phyloP scores from a whole-genome alignment of 495 filamentous ascomycete genomes.

The Aspergillus cavernicola region DNA sequence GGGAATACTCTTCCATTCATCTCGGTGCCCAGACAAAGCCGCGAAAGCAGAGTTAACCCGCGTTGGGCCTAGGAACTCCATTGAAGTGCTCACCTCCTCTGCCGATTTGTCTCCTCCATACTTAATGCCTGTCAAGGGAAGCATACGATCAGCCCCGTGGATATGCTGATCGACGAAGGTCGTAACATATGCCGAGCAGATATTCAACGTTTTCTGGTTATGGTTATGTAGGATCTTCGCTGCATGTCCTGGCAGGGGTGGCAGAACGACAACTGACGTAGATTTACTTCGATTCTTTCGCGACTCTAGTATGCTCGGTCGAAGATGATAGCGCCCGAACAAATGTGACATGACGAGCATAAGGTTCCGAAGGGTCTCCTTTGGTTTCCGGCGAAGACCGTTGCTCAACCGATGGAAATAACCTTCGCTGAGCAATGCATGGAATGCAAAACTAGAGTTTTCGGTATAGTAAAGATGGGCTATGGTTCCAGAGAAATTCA shows the following conservation, averaged over 20 bases:
- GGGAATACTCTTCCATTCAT: slow-evolving; percentile 56
- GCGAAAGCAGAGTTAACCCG: slow-evolving; percentile 62
- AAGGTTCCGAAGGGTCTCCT: slow-evolving; percentile 41
- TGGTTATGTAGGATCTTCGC: slow-evolving; percentile 52
- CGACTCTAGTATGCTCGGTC: slow-evolving; percentile 37
- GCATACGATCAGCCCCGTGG: slow-evolving; percentile 39
- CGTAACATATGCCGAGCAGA: slow-evolving; percentile 64
- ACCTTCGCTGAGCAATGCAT: slow-evolving; percentile 62
- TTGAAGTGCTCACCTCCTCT: slow-evolving; percentile 10
- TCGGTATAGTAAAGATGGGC: slow-evolving; percentile 72
- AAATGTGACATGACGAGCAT: slow-evolving; percentile 67
- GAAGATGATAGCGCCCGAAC: slow-evolving; percentile 54
- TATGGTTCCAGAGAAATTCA: slow-evolving; percentile 65
- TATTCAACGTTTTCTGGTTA: slow-evolving; percentile 56
- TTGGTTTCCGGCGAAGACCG: slow-evolving; percentile 34
- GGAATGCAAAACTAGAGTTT: slow-evolving; percentile 68
- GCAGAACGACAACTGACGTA: slow-evolving; percentile 53
- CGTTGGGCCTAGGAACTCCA: slow-evolving; percentile 18
- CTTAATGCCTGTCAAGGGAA: slow-evolving; percentile 56
- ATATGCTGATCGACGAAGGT: slow-evolving; percentile 65
- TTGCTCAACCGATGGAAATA: slow-evolving; percentile 64
- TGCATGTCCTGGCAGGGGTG: slow-evolving; percentile 56
- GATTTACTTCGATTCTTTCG: slow-evolving; percentile 31
- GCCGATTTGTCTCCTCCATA: slow-evolving; percentile 31
- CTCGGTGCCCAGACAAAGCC: slow-evolving; percentile 63